phyloP scores from a whole-genome alignment of 2,329 filamentous ascomycete genomes.

The Incumbomyces delicatus region DNA sequence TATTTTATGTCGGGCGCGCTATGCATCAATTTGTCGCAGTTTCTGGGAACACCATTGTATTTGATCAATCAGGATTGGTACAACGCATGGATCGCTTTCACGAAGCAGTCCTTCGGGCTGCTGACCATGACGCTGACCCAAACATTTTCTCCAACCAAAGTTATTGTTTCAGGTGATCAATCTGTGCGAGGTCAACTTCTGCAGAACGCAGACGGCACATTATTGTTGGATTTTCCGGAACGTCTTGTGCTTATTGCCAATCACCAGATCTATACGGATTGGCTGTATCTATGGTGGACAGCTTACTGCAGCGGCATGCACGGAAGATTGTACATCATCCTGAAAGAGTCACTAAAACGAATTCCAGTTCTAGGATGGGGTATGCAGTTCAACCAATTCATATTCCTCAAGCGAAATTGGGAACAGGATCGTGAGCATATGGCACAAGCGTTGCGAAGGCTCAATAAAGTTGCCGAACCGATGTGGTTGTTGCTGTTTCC shows the following conservation, averaged over 20 bases:
- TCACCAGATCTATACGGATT: conserved; percentile 85
- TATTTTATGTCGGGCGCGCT: conserved; percentile 24
- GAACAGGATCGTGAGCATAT: conserved; percentile 66
- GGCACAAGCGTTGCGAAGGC: conserved; percentile 60
- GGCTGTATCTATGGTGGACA: conserved; percentile 89
- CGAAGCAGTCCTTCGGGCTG: conserved; percentile 74
- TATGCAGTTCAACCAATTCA: conserved; percentile 80
- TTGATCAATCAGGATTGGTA: conserved; percentile 66
- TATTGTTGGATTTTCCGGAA: conserved; percentile 72
- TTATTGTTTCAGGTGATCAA: conserved; percentile 73
- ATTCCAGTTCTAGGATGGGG: conserved; percentile 71
- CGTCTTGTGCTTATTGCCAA: conserved; percentile 77
- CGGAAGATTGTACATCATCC: conserved; percentile 79
- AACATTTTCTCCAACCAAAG: conserved; percentile 75
- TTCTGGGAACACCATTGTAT: conserved; percentile 68
- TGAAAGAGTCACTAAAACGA: conserved; percentile 76
- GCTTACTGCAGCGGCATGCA: conserved; percentile 79
- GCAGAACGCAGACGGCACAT: conserved; percentile 58
- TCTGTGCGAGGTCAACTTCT: conserved; percentile 67
- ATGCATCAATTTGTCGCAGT: conserved; percentile 57
- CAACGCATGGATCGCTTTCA: conserved; percentile 78
- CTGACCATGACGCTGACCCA: conserved; percentile 71
- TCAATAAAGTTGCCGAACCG: conserved; percentile 54
- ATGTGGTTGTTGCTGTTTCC: conserved; percentile 90
- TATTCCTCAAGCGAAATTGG: conserved; percentile 88